These are phyloP conservation scores for Fusarium napiforme DNA, from an alignment of 2,329 filamentous ascomycete genomes.

Conservation along the genomic window DNA sequence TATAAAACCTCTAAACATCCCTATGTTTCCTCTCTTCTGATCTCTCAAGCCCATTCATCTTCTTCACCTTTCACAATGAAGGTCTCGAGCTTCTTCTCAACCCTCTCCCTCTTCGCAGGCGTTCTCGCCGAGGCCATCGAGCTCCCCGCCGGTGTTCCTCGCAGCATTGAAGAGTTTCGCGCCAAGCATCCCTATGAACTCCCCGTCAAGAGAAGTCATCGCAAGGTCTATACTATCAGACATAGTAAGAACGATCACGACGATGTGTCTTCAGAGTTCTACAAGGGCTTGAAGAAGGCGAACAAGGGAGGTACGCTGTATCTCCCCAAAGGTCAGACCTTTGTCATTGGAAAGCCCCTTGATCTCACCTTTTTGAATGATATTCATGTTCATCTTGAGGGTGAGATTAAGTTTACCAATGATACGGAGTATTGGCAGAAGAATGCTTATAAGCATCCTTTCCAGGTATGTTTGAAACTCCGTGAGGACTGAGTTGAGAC, in stretches of 20 bases:
- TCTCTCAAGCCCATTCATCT: background rate
- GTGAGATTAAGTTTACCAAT: conserved; percentile 44
- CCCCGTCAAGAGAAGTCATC: conserved; percentile 15
- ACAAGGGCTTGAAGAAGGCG: conserved; percentile 38
- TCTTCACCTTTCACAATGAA: conserved; percentile 31
- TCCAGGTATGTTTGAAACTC: conserved; percentile 25
- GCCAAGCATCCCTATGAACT: conserved; percentile 35
- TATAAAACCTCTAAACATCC: conserved; percentile 16
- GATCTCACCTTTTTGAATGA: conserved; percentile 40
- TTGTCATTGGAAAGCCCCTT: conserved; percentile 40
- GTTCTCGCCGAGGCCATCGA: conserved; percentile 35
- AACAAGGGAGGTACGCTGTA: conserved; percentile 40
- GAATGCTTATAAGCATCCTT: conserved; percentile 38
- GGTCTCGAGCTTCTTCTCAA: conserved; percentile 32
- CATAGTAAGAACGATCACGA: conserved; percentile 34
- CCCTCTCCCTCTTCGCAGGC: conserved; percentile 31
- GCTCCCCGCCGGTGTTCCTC: conserved; percentile 40
- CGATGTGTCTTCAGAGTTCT: conserved; percentile 38
- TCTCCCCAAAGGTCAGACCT: conserved; percentile 37
- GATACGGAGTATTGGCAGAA: conserved; percentile 40
- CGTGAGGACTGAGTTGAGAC: fast-evolving
- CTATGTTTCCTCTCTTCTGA: background rate
- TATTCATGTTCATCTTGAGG: conserved; percentile 41
- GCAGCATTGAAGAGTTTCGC: conserved; percentile 41
- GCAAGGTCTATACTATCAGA: conserved; percentile 35